Evolutionary conservation across 148 eudicot species (phyloP), one percentile per base, ranked within the genome.

Genomic region (Vaccinium myrtillus): DNA sequence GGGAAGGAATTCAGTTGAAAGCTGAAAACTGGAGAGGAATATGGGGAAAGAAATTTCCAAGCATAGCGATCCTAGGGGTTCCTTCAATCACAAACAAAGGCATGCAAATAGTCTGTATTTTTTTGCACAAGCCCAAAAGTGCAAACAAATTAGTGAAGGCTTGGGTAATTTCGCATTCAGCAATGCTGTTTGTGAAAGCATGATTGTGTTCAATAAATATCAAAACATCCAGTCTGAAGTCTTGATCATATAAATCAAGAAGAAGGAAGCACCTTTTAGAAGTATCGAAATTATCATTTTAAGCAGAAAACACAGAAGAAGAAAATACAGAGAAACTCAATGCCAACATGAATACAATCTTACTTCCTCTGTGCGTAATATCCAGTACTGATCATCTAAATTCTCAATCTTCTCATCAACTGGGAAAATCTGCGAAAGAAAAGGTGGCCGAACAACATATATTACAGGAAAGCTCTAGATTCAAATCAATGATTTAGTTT

Each of bases 361-460:
- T 77, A 77, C 87, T 84, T 86, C 87, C 36, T 86, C 87, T 19
- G 87, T 84, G 39, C 84, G 84, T 43, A 86, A 54, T 65, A 75
- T 82, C 87, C 87, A 86, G 63, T 82, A 82, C 36, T 77, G 87
- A 67, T 86, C 87, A 77, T 86, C 82, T 5, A 86, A 63, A 70
- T 67, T 36, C 84, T 86, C 87, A 77, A 86, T 82, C 87, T 82
- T 77, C 46, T 86, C 87, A 86, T 76, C 75, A 14, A 75, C 50
- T 9, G 84, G 82, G 46, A 86, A 86, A 36, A 86, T 82, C 87
- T 86, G 82, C 81, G 65, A 77, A 65, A 21, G 1, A 81, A 46
- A 59, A n/a, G 30, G 27, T n/a, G 76, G 43, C 46, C 63, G 61
- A 59, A 59, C 7, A 84, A 83, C 53, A 50, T 18, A 25, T n/a